Percentiles rank a stretch among this genome's conserved stretches.
Conservation (phyloP, 805 yeast species). For the Priceomyces fermenticarens region DNA sequence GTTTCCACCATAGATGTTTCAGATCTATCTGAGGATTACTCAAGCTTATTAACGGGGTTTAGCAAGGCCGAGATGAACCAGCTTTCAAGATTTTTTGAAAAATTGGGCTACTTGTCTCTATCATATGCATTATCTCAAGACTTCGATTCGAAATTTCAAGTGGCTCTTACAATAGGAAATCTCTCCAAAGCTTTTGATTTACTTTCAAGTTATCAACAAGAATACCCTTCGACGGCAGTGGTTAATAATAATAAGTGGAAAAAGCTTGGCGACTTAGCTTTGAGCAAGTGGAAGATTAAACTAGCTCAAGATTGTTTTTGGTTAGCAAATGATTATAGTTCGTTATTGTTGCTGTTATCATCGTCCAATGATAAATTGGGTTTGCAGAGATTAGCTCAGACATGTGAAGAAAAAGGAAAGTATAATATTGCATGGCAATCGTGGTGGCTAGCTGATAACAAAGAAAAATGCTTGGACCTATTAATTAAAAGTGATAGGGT, state of each 20-base stretch:
- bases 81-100: conserved; percentile 89
- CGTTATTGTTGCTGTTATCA: conserved; percentile 77
- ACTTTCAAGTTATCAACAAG: conserved; percentile 30
- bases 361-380: conserved; percentile 69
- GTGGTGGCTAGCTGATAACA: conserved; percentile 81
- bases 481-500: conserved; percentile 65
- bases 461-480: conserved; percentile 58
- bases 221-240: conserved; percentile 46
- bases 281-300: conserved; percentile 72
- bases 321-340: conserved; percentile 76
- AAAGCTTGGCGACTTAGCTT: conserved; percentile 82
- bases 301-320: conserved; percentile 79
- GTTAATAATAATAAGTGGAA: conserved; percentile 68
- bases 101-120: conserved; percentile 81
- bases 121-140: conserved; percentile 84
- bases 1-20: conserved; percentile 47
- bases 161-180: conserved; percentile 75
- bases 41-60: conserved; percentile 51
- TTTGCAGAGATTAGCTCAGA: conserved; percentile 59
- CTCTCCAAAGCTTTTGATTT: conserved; percentile 65
- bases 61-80: conserved; percentile 68
- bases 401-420: conserved; percentile 71
- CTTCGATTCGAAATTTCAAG: conserved; percentile 85
- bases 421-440: conserved; percentile 90
- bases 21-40: conserved; percentile 51